phyloP scores from a whole-genome alignment of 2,329 filamentous ascomycete genomes.

The Cladosporium sp. region DNA sequence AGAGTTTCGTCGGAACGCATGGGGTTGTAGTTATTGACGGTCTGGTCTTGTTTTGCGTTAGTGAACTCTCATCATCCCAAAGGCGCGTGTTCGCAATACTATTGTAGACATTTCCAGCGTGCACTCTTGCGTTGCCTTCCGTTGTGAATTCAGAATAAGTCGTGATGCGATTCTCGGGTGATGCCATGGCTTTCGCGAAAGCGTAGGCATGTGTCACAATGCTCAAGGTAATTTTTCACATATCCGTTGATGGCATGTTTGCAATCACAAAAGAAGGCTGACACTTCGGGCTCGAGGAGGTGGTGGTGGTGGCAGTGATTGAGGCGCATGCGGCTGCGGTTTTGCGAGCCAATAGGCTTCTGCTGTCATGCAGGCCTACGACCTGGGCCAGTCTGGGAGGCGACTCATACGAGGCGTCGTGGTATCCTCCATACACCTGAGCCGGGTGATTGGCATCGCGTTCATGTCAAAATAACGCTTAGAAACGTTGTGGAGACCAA shows the following conservation, averaged over 20 bases:
- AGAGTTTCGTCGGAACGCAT: slow-evolving; percentile 13
- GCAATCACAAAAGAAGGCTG: neutral
- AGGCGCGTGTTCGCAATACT: neutral
- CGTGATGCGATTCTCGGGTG: neutral
- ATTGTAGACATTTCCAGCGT: neutral
- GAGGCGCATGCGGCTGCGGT: neutral
- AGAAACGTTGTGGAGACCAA: neutral
- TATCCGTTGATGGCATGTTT: neutral
- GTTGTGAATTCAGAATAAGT: neutral
- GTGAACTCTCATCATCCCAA: neutral
- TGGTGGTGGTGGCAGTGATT: neutral
- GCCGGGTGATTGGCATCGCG: neutral
- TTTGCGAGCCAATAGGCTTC: neutral
- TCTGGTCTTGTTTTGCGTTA: slow-evolving; percentile 19
- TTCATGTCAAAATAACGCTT: neutral
- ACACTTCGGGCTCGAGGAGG: neutral
- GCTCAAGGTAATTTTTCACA: no score
- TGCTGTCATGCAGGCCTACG: neutral
- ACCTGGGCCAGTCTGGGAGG: neutral
- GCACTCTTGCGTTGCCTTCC: neutral
- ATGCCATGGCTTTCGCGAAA: neutral
- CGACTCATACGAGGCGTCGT: neutral
- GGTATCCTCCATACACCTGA: neutral
- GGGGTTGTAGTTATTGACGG: neutral
- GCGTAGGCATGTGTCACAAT: neutral